These are phyloP conservation scores for Mixia osmundae DNA, from an alignment of 1,284 basidiomycete species.

Conservation along the genomic window DNA sequence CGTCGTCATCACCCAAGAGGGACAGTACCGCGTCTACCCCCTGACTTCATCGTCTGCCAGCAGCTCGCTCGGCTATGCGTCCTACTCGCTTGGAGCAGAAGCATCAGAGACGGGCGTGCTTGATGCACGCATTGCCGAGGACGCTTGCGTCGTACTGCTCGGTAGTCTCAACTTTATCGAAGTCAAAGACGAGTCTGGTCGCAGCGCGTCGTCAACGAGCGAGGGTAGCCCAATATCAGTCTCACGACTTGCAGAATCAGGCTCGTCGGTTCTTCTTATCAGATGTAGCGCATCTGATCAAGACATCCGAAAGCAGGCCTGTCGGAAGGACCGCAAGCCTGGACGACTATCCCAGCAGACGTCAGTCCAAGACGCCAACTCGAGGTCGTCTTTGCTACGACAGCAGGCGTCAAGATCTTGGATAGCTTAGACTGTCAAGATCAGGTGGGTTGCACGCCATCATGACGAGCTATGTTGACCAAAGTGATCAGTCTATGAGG, in stretches of 20 bases:
- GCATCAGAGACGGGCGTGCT: constrained; percentile 64
- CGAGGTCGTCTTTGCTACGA: constrained; percentile 58
- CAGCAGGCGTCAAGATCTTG: constrained; percentile 45
- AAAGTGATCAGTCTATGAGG: constrained; percentile 14
- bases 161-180: constrained; percentile 54
- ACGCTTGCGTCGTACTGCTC: constrained; percentile 65
- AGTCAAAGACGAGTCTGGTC: constrained; percentile 43
- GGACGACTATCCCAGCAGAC: constrained; percentile 69
- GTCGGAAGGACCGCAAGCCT: constrained; percentile 49
- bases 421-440: constrained; percentile 69
- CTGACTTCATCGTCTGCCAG: constrained; percentile 25
- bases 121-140: constrained; percentile 61
- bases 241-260: constrained; percentile 9
- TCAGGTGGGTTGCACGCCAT: constrained; percentile 27
- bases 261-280: too few species aligned
- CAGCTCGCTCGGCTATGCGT: constrained; percentile 42
- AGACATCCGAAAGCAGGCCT: too few species aligned
- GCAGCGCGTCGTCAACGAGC: neutral
- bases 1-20: constrained; percentile 73
- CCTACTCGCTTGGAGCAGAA: constrained; percentile 60
- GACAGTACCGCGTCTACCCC: constrained; percentile 70
- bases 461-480: neutral
- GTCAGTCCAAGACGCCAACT: constrained; percentile 61
- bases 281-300: too few species aligned
- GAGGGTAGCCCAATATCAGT: neutral